Base-by-base conservation (phyloP, 1,284 basidiomycete species). In the Trametes pubescens region DNA sequence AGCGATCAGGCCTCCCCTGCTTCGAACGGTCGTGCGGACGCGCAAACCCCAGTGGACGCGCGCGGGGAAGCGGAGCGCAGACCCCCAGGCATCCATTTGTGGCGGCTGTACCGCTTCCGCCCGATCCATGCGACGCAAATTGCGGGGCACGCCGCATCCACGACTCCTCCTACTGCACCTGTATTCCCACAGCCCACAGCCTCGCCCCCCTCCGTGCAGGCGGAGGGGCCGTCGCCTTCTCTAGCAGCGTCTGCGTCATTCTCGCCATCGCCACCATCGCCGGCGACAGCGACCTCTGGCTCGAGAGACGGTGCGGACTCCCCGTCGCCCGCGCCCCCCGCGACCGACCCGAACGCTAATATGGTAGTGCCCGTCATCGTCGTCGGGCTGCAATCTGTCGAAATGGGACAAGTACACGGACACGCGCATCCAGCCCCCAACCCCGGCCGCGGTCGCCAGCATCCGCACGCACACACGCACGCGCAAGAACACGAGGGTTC, bases 331-430 rank as follows among this genome's bases (percentile, higher is more conserved):
- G 52, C 55, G 29, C 43, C 57, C 21, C 63, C 66, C 9, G 32
- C 69, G 52, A 62, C 59, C 57, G 67, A 65, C 29, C 62, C 69
- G 46, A 70, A 71, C 61, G 68, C 63, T 65, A 83, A 78, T 70
- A 80, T 86, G 38, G 87, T 93, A 29, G 86, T 92, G 16, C 91
- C 91, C 35, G 90, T 93, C 62, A 92, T 93, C 65, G 86, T 93
- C 56, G 91, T 93, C 35, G 91, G 92, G 21, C 77, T 93, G 43
- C 91, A 92, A 75, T 89, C 87, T 59, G 89, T 92, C 37, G 82
- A 85, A 69, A 77, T 82, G 65, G 81, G 79, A 57, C 80, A 76
- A 65, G 57, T 71, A 26, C 51, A 37, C 34, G 51, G 51, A 38
- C 51, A 40, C 35, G 51, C 51, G 21, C 51, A 52, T 10, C 18